Evolutionary conservation across 2,329 filamentous ascomycete genomes (phyloP), one percentile per base, ranked within the genome.

Genomic region (Xylaria sp.): DNA sequence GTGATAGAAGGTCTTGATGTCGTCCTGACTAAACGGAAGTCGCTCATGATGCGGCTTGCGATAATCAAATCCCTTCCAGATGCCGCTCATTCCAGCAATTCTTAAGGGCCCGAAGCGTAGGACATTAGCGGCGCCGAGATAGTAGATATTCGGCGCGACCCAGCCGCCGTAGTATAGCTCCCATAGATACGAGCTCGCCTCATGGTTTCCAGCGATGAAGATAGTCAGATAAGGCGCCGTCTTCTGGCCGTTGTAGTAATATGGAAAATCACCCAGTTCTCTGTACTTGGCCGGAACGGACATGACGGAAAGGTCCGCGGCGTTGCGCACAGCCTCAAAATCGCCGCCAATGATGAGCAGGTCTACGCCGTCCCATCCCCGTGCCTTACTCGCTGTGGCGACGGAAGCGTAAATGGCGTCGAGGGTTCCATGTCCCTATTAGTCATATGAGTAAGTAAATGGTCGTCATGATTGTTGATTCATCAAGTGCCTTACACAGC

Each of bases 111-210:
- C 95, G 38, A 97, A 84, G 20, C 91, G 90, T 48, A 99, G 79
- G 9, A 99, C 90, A 77, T 97, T 97, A 68, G 96, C 93, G 40
- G 94, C 93, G 58, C 96, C 96, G 79, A 98, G 87, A 81, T 97
- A 99, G 84, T 97, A 99, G 71, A 99, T 98, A 74, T 96, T 97
- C 9, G 93, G 94, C 7, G 95, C 95, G 6, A 93, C 96, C 96
- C 96, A 99, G 59, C 96, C 96, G 60, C 96, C 96, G 78, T 98
- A 97, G 82, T 93, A 97, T 0, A 99, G 87, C 81, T 99, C 96
- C 84, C 90, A 96, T 5, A 97, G 84, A 80, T 98, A 90, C 59
- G 92, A 94, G 76, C 92, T 92, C 0, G 96, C 95, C 82, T 99
- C 96, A 77, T 99, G 96, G 78, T 99, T 99, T 2, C 96, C 96